Base-by-base conservation (phyloP, 805 yeast genomes). In the Candida coleopterorum region DNA sequence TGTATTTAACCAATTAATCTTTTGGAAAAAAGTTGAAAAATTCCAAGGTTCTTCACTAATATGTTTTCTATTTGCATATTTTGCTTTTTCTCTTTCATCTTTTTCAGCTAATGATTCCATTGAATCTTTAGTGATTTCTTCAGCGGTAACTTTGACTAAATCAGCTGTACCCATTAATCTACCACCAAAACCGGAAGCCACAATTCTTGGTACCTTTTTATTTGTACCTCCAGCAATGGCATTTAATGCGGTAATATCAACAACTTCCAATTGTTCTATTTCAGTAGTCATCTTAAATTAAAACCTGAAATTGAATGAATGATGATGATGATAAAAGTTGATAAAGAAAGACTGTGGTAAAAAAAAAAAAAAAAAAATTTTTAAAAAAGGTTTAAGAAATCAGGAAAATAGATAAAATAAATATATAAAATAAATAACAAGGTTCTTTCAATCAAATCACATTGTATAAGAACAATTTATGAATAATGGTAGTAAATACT, bases 31-130 rank as follows among this genome's bases (percentile, higher is more conserved):
- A 60, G 84, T 85, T 33, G 63, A 46, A 35, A 65, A 43, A 16
- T 93, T 84, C 87, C 88, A 83, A 12, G 88, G 85, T 62, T 77
- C 74, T 53, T 85, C 94, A 34, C 84, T 75, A 38, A 85, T 82
- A 54, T 85, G 94, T 43, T 52, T 56, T 10, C 58, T 60, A 36
- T 62, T 60, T 38, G 59, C 47, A 45, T 58, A 68, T 45, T 69
- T 70, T 25, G 56, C 59, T 38, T 62, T 56, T 39, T 69, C 66
- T n/a, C 54, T 38, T 34, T 47, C 57, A 39, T 64, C 70, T 47
- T 60, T 61, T 44, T 64, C 70, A 39, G 48, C 58, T 29, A 62
- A 43, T 9, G 61, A 48, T 29, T 71, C 66, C 51, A 75, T 65
- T 21, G 74, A 70, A 45, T 74, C 80, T 44, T 65, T 55, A 21